Base-by-base conservation (phyloP, 371 early-diverging fungal genomes). In the Neoconidiobolus thromboides region DNA sequence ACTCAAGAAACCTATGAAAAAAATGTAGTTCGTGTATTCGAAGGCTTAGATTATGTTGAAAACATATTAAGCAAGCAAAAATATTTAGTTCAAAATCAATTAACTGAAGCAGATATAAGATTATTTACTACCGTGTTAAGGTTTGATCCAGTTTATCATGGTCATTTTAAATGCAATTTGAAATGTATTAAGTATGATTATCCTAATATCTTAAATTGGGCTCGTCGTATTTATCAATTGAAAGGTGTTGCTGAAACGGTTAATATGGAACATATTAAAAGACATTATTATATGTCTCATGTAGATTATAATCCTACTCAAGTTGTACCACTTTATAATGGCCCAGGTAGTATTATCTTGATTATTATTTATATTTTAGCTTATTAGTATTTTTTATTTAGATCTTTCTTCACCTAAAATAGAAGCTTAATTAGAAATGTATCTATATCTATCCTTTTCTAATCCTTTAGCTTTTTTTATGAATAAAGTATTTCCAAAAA, bases 101-200 rank as follows among this genome's bases (percentile, higher is more conserved):
- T 96, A 48, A 96, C 96, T 1, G 95, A 93, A 68, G 89, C 90
- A 7, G 94, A 93, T 69, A 76, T 93, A 58, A 80, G 94, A 54
- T 76, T 93, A 38, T 94, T 85, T 71, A 91, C 93, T 15, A 96
- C 96, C 15, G 87, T 93, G 60, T 67, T 94, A 12, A 77, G 91
- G 71, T 89, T 90, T 62, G 88, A 90, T 61, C 85, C 91, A 2
- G 91, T 90, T 12, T 90, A 90, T 67, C 79, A 79, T 49, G 86
- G 86, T 42, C 94, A 93, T 68, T 96, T 96, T 80, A 87, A 89
- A 69, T 83, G 92, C 73, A 92, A 90, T 67, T 64, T 80, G 53
- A 85, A 83, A 64, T 74, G 83, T 7, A 91, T 96, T 62, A 78
- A 76, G 54, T 74, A 86, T 60, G 83, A 83, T 63, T 96, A 87